A percentile compares a stretch with the other conserved stretches of the same genome.
phyloP scores from a whole-genome alignment of 768 basidiomycete genomes.

The Termitomyces sp. region DNA sequence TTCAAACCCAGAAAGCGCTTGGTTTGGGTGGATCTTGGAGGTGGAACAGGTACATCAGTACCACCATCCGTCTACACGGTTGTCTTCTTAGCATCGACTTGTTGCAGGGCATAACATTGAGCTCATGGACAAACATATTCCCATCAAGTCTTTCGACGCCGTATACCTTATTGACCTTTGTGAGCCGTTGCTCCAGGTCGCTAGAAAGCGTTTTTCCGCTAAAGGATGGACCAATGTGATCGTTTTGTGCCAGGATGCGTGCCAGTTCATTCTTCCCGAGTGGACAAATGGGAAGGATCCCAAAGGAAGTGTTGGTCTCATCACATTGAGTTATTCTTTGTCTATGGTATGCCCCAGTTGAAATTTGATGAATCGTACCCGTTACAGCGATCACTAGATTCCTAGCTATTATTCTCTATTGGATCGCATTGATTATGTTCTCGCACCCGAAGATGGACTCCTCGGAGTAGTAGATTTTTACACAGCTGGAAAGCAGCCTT shows the following conservation, averaged over 20 bases:
- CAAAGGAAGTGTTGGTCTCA: constrained; percentile 51
- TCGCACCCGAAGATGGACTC: constrained; percentile 57
- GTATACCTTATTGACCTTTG: constrained; percentile 75
- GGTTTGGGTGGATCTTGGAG: constrained; percentile 79
- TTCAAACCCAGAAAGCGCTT: constrained; percentile 42
- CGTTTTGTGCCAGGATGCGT: constrained; percentile 71
- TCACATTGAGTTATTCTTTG: constrained; percentile 55
- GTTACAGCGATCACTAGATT: constrained; percentile 33
- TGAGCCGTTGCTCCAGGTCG: constrained; percentile 67
- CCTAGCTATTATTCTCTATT: constrained; percentile 63
- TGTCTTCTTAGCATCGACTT: not conserved
- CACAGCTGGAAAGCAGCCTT: constrained; percentile 52
- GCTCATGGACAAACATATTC: constrained; percentile 61
- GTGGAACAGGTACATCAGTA: constrained; percentile 50
- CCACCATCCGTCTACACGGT: not conserved
- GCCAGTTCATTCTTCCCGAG: constrained; percentile 61
- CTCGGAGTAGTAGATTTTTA: constrained; percentile 76
- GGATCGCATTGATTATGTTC: constrained; percentile 63
- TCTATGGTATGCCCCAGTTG: constrained; percentile 42
- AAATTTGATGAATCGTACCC: not conserved
- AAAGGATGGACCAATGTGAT: constrained; percentile 74
- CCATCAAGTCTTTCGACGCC: constrained; percentile 58
- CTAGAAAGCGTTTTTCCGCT: constrained; percentile 60
- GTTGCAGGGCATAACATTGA: constrained; percentile 56
- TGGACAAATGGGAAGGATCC: constrained; percentile 46